Percentiles rank a stretch among this genome's conserved stretches.
These are phyloP conservation scores for Colletotrichum sp. DNA, from an alignment of 2,329 filamentous ascomycete genomes.

Conservation along the genomic window DNA sequence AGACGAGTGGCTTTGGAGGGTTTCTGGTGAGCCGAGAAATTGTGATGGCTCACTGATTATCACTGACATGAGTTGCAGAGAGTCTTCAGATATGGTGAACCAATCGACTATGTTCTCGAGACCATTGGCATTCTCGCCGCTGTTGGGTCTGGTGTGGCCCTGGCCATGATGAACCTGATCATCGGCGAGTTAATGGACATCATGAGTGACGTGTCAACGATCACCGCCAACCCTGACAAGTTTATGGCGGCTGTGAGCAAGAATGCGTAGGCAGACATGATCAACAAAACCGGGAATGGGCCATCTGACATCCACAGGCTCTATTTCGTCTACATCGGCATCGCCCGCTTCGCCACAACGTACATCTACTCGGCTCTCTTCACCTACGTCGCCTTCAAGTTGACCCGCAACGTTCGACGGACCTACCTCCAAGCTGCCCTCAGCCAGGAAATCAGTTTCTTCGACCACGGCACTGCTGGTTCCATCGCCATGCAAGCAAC, in stretches of 20 bases:
- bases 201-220: conserved; percentile 22
- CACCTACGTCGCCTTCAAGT: conserved; percentile 54
- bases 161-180: conserved; percentile 32
- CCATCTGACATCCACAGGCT: conserved; percentile 15
- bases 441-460: conserved; percentile 54
- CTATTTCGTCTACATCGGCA: conserved; percentile 31
- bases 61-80: conserved; percentile 19
- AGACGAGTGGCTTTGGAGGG: not conserved
- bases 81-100: conserved; percentile 26
- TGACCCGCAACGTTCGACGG: conserved; percentile 50
- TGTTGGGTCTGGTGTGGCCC: conserved; percentile 28
- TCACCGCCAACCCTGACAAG: conserved; percentile 9
- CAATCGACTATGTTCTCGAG: conserved; percentile 27
- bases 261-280: not conserved
- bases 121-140: conserved; percentile 26
- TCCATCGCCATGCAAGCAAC: conserved; percentile 45
- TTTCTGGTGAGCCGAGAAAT: not conserved
- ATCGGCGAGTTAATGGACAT: conserved; percentile 30
- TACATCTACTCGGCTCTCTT: conserved; percentile 42
- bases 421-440: conserved; percentile 55
- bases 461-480: conserved; percentile 44
- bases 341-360: conserved; percentile 22
- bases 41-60: not conserved
- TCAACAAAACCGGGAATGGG: not conserved
- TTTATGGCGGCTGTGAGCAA: conserved; percentile 22